phyloP scores from a whole-genome alignment of 1,139 yeast genomes.

The Magnusiomyces sp. region DNA sequence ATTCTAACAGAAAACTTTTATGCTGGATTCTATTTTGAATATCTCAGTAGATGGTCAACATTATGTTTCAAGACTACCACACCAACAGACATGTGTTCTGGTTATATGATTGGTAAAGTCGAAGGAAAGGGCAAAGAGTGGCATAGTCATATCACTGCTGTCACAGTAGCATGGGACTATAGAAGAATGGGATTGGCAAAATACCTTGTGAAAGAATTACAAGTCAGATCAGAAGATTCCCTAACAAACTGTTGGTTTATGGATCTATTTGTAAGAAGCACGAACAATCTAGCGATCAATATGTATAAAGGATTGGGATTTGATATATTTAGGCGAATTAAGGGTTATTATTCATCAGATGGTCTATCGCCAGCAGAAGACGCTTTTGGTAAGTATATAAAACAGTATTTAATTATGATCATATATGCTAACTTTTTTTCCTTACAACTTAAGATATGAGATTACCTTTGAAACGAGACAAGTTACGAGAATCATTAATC shows the following conservation, averaged over 20 bases:
- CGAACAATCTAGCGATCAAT: constrained; percentile 69
- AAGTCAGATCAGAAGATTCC: constrained; percentile 53
- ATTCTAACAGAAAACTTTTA: constrained; percentile 87
- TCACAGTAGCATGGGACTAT: constrained; percentile 75
- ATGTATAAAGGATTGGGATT: constrained; percentile 84
- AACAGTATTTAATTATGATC: no score
- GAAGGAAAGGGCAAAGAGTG: constrained; percentile 81
- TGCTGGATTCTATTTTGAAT: constrained; percentile 72
- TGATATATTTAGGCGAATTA: constrained; percentile 73
- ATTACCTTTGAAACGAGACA: constrained; percentile 48
- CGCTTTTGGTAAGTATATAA: constrained; percentile 79
- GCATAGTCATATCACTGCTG: constrained; percentile 97
- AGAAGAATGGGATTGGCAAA: constrained; percentile 77
- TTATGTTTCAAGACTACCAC: constrained; percentile 70
- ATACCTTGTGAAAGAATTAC: constrained; percentile 63
- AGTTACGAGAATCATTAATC: constrained; percentile 26
- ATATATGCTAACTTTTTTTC: constrained; percentile 1
- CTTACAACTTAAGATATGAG: constrained; percentile 31
- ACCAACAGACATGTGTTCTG: constrained; percentile 24
- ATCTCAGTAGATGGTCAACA: constrained; percentile 80
- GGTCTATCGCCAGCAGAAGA: constrained; percentile 54
- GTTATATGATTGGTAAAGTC: constrained; percentile 83
- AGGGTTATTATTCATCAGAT: constrained; percentile 70
- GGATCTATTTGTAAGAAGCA: constrained; percentile 84
- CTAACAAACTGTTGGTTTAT: constrained; percentile 61